Base-by-base conservation (phyloP, 441 rosid species). In the Rhodomyrtus psidioides region DNA sequence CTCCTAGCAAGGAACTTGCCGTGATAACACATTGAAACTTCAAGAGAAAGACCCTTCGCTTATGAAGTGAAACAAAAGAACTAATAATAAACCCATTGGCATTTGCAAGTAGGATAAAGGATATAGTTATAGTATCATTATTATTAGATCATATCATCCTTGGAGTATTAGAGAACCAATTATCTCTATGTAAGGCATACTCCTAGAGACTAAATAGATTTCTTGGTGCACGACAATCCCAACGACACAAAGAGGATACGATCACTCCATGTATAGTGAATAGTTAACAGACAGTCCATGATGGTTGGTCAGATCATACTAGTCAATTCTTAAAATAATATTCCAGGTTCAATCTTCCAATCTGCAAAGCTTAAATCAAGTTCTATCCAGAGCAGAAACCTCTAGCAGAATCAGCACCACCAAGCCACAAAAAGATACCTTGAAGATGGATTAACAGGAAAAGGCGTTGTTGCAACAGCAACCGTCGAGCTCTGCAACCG, bases 351-450 rank as follows among this genome's bases (percentile, higher is more conserved):
- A 39, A 59, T 75, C 58, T 46, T 15, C 49, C 51, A 24, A 82
- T 53, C 84, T 42, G 7, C 57, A 30, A 46, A 34, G 57, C 65
- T 84, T 17, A 83, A 86, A 39, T 17, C 53, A 27, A 21, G 5
- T n/a, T 14, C 55, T 54, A 30, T 54, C 75, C 30, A 83, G 27
- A 27, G 83, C 51, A 26, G 53, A 83, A 34, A 79, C 46, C 51
- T 7, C 65, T 58, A 62, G 56, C 7, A 62, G 62, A 44, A 28
- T 55, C 21, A 75, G 24, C 75, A 76, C 26, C 59, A 54, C 39
- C 60, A 57, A 60, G 82, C 83, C 83, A 58, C 26, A 44, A 23
- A 74, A 62, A 87, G 57, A 79, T 88, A 95, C 99, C 98, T 94
- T 13, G 91, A 92, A 86, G 90, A 51, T 84, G 84, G 90, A 85